phyloP scores from a whole-genome alignment of 129 eudicot species.

The Pseudognaphalium luteoalbum region DNA sequence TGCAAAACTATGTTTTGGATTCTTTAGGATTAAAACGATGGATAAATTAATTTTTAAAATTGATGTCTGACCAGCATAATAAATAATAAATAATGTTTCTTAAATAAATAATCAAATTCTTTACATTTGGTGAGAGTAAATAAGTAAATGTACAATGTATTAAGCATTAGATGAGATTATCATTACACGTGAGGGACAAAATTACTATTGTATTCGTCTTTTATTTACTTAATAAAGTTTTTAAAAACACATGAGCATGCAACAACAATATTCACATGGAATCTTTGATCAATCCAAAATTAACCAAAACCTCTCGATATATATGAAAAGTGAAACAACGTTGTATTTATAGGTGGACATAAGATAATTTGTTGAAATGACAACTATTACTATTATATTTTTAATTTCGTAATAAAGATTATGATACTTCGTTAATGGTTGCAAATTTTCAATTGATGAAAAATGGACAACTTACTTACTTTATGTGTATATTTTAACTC shows the following conservation, averaged over 20 bases:
- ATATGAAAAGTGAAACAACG: not conserved
- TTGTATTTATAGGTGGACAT: too few relatives aligned
- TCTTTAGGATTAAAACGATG: not conserved
- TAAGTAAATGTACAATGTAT: not conserved
- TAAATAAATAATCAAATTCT: not conserved
- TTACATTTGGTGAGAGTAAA: not conserved
- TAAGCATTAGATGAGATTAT: not conserved
- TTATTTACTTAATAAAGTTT: not conserved
- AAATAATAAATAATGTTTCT: not conserved
- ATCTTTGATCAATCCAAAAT: not conserved
- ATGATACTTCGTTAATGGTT: too few relatives aligned
- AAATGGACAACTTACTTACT: too few relatives aligned
- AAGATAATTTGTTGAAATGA: too few relatives aligned
- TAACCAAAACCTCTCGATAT: not conserved
- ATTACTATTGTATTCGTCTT: not conserved
- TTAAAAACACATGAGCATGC: slow-evolving; percentile 1
- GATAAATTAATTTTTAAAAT: not conserved
- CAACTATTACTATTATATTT: too few relatives aligned
- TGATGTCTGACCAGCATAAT: not conserved
- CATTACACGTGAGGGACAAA: not conserved
- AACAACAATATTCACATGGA: slow-evolving; percentile 3
- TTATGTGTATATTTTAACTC: too few relatives aligned
- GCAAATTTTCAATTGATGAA: too few relatives aligned
- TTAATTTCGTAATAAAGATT: too few relatives aligned
- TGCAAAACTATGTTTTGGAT: not conserved